phyloP scores from a whole-genome alignment of 1,284 basidiomycete species.

The Rhodotorula mucilaginosa region DNA sequence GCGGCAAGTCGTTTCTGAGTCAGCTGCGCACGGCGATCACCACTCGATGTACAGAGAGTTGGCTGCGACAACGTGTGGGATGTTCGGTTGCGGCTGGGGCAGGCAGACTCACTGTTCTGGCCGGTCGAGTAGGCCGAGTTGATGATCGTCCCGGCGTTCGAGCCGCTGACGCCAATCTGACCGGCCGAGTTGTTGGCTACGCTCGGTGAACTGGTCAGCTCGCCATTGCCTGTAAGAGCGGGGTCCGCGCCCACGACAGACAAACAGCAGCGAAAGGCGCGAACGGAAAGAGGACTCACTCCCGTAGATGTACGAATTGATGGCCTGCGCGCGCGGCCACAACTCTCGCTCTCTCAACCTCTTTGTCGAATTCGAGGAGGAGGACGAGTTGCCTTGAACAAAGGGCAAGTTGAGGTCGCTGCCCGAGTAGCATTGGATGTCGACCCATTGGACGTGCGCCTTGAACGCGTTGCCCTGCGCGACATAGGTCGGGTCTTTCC shows the following conservation, averaged over 20 bases:
- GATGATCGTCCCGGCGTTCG: conserved; percentile 33
- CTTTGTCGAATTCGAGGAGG: neutral
- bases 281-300: conserved; percentile 11
- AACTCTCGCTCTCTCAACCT: neutral
- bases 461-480: conserved; percentile 16
- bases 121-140: conserved; percentile 37
- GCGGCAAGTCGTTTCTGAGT: no score
- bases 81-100: neutral
- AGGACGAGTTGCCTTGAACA: conserved; percentile 13
- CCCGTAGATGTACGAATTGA: conserved; percentile 35
- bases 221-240: neutral
- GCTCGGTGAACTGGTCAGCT: neutral
- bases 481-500: conserved; percentile 14
- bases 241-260: neutral
- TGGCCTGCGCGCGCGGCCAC: conserved; percentile 3
- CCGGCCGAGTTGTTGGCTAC: conserved; percentile 35
- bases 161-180: conserved; percentile 27
- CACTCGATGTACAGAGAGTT: no score
- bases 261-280: no score
- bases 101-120: conserved; percentile 26
- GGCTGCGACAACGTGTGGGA: neutral
- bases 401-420: conserved; percentile 16
- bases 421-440: conserved; percentile 34
- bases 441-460: conserved; percentile 34
- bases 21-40: no score